A percentile compares a stretch with the other conserved stretches of the same genome.
Evolutionary conservation across 257 asterid genomes (phyloP).

Genomic region (Nicotiana sylvestris): DNA sequence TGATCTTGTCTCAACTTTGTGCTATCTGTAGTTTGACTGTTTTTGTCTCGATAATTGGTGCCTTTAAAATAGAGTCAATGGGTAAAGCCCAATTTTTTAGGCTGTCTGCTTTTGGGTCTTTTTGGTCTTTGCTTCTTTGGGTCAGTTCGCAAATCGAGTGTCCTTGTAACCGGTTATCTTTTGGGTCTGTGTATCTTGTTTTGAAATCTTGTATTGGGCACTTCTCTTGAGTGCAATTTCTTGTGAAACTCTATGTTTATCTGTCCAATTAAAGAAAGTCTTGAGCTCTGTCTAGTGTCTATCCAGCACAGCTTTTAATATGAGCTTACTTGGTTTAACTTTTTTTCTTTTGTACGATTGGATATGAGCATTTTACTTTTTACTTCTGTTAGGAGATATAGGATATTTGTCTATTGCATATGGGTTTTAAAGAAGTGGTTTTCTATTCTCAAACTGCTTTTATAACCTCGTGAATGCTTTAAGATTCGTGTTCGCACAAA

Average conservation of each 20-base stretch:
- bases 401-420: background rate
- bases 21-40: background rate
- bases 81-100: background rate
- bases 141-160: background rate
- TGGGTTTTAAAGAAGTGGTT: background rate
- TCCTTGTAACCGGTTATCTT: background rate
- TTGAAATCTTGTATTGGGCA: background rate
- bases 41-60: background rate
- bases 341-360: background rate
- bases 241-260: background rate
- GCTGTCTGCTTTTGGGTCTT: background rate
- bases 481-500: background rate
- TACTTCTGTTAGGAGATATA: background rate
- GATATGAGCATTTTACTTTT: background rate
- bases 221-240: constrained; percentile 5
- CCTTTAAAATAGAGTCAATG: background rate
- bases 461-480: background rate
- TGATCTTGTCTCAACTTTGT: background rate
- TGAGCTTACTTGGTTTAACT: background rate
- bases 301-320: background rate
- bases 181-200: background rate
- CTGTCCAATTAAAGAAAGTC: background rate
- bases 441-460: background rate
- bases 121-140: background rate
- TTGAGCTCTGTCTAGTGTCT: background rate